Evolutionary conservation across 2,329 filamentous ascomycete genomes (phyloP), one percentile per base, ranked within the genome.

Genomic region (Cladosporium sp.): DNA sequence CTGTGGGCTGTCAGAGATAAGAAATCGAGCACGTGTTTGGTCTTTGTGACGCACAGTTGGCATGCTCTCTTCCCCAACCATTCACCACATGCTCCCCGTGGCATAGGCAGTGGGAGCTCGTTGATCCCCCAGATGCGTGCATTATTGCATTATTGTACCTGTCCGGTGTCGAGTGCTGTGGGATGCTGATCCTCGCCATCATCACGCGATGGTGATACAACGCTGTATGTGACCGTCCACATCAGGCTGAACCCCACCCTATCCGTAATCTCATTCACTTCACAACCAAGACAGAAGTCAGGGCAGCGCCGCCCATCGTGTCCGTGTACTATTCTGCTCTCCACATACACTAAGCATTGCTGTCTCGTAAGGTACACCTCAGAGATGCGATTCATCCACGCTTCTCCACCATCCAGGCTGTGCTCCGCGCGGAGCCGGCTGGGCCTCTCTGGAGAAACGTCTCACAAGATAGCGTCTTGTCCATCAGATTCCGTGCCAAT

Each of bases 361-460:
- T 27, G 22, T 27, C 22, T 27, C 22, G 22, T 9, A 27, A 27
- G 22, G 22, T 27, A 27, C 9, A 27, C 22, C 22, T 5, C 22
- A 27, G 9, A 27, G 22, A 27, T 27, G 27, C 45, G 45, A 35
- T 48, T 40, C 45, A 48, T 35, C 45, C 45, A 40, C 39, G 38
- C 19, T 48, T 40, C 45, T 48, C 45, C 45, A 48, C 45, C 25
- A 22, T 35, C 36, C 27, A 48, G 38, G 36, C 25, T 33, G 27
- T 33, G 45, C 45, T 48, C 45, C 45, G 45, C 43, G 45, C 36
- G 45, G 36, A 48, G 45, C 45, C 35, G 45, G 35, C 43, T 47
- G 35, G 43, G 43, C 42, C 42, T 27, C 9, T 16, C 32, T 47
- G 43, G 43, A 48, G 43, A 32, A 48, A 48, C 35, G 33, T 46